Evolutionary conservation across 1,139 yeast genomes (phyloP), one percentile per base, ranked within the genome.

Genomic region (Magnusiomyces paraingens): DNA sequence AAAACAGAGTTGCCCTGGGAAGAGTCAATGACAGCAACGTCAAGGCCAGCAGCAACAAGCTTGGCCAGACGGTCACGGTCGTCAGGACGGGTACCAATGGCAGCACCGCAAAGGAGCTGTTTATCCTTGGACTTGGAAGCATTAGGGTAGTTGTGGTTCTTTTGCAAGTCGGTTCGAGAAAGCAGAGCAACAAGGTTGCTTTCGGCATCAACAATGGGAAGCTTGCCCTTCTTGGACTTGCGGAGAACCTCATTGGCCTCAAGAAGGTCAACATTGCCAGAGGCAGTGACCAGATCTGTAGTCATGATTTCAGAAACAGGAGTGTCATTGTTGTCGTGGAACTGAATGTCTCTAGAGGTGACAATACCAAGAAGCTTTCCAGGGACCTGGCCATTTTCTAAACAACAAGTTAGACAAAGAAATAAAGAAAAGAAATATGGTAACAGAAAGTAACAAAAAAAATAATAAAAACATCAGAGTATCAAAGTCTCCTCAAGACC

Each of bases 51-150:
- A 54, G 83, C 95, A 59, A 86, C 97, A 68, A 93, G 82, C 76
- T 85, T 80, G 58, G 72, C 71, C 67, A 93, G 81, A 77, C 99
- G 89, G 66, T 80, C 85, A 69, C 80, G 86, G 75, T 93, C 99
- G 65, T 89, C 85, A 49, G 82, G 86, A 60, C 95, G 79, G 60
- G 99, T 93, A 73, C 99, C 99, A 69, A 93, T 83, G 59, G 99
- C 95, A 64, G 99, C 99, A 80, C 99, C 99, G 81, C 96, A 89
- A 68, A 94, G 81, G 71, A 93, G 81, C 77, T 93, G 99, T 80
- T 93, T 93, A 65, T 84, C 79, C 68, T 83, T 85, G 46, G 96
- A 86, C 78, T 93, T 93, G 61, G 98, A 90, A 58, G 99, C 98
- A 63, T 84, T 78, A 65, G 99, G 99, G 77, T 80, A 93, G 70